Evolutionary conservation across 1,284 basidiomycete species (phyloP).

Genomic region (Peniophora sp.): DNA sequence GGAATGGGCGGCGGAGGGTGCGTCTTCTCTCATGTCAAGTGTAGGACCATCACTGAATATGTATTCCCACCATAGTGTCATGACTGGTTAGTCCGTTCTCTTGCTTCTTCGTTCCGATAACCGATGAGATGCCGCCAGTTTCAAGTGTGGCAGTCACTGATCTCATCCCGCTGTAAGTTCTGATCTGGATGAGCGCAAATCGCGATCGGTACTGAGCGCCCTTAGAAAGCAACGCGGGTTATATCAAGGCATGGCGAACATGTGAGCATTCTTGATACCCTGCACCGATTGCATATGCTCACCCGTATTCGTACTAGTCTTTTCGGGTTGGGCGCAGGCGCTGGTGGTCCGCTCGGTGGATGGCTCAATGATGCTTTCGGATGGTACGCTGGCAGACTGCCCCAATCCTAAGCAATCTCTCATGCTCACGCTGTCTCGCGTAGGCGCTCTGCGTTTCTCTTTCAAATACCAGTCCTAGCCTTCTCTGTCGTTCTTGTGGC

Average conservation of each 20-base stretch:
- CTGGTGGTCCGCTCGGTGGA: slow-evolving; percentile 89
- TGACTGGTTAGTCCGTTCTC: slow-evolving; percentile 56
- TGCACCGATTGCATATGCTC: slow-evolving; percentile 6
- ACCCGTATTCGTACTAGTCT: slow-evolving; percentile 37
- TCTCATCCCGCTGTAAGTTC: slow-evolving; percentile 70
- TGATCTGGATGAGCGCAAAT: slow-evolving; percentile 6
- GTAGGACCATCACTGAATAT: not conserved
- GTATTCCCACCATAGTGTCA: slow-evolving; percentile 40
- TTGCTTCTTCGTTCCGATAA: slow-evolving; percentile 10
- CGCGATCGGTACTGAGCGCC: slow-evolving; percentile 8
- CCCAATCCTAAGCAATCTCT: slow-evolving; percentile 5
- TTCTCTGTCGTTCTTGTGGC: slow-evolving; percentile 63
- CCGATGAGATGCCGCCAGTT: slow-evolving; percentile 34
- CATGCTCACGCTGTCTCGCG: slow-evolving; percentile 12
- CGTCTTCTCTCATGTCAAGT: slow-evolving; percentile 20
- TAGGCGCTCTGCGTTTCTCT: slow-evolving; percentile 63
- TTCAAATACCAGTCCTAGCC: slow-evolving; percentile 72
- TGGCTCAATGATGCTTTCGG: slow-evolving; percentile 79
- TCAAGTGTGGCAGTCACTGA: slow-evolving; percentile 72
- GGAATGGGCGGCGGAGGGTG: slow-evolving; percentile 89
- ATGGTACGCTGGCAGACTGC: slow-evolving; percentile 41
- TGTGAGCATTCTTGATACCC: slow-evolving; percentile 38
- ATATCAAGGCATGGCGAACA: slow-evolving; percentile 85
- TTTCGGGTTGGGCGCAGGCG: slow-evolving; percentile 68
- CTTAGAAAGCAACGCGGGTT: slow-evolving; percentile 75